Base-by-base conservation (phyloP, 2,329 filamentous ascomycete genomes). In the Clarireedia hainanense region DNA sequence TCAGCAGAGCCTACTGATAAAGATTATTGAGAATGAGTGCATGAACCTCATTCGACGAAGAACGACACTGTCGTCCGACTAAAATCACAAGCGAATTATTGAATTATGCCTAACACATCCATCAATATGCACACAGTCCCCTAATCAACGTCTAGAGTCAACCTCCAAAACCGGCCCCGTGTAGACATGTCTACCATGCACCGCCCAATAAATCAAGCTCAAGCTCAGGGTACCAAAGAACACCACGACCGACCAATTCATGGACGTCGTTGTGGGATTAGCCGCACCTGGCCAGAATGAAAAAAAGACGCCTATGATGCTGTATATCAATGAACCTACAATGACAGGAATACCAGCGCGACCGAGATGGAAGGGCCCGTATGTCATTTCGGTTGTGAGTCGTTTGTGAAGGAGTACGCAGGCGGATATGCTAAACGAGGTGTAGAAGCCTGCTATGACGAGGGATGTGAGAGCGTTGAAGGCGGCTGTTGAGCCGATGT, bases 191-290 rank as follows among this genome's bases (percentile, higher is more conserved):
- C 54, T 40, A 4, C 49, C 54, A 50, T 50, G 37, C 3, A 58
- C 12, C 7, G 45, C n/a, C 57, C 54, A 57, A 23, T 49, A 58
- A 10, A 50, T 6, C 40, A 50, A 26, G 15, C 42, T 42, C 15
- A 57, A 47, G 6, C 52, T 26, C 20, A 58, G 23, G 0, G 39
- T 45, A 6, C 47, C 50, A 3, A 47, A 48, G 30, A 46, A 58
- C 4, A 58, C 55, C 4, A 58, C 27, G 9, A 46, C 27, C 6
- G 34, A 50, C 36, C 46, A 58, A 23, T 58, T 58, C 57, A 56
- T 57, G 6, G 27, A 27, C 4, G 47, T 40, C n/a, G 37, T 10
- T 24, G 42, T 52, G 7, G 47, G 36, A n/a, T 46, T 34, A 2
- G 27, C 27, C 4, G 34, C 50, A 5, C 43, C 37, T 26, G 57